A percentile compares a stretch with the other conserved stretches of the same genome.
Conservation (phyloP, 768 basidiomycete species). For the Lentinula guzmanii region DNA sequence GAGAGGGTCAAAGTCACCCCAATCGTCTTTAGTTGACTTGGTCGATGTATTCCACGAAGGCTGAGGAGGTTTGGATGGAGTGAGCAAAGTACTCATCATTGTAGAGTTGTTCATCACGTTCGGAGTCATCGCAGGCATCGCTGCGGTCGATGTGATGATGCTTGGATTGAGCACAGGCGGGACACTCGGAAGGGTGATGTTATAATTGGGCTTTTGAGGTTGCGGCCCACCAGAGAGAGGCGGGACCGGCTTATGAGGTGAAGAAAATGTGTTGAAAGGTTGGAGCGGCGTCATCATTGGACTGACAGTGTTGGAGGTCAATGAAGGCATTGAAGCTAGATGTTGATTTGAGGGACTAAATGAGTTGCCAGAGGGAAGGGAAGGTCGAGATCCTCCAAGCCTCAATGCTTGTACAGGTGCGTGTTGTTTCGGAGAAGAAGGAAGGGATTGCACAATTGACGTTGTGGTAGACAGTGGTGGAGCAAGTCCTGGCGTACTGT, state of each 20-base stretch:
- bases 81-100: slow-evolving; percentile 44
- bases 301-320: slow-evolving; percentile 31
- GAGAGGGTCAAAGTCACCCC: slow-evolving; percentile 82
- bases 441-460: slow-evolving; percentile 8
- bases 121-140: slow-evolving; percentile 17
- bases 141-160: slow-evolving; percentile 21
- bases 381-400: background rate
- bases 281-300: slow-evolving; percentile 62
- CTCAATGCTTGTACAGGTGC: slow-evolving; percentile 10
- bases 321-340: background rate
- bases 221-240: slow-evolving; percentile 9
- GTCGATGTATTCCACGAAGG: slow-evolving; percentile 41
- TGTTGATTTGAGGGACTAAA: slow-evolving; percentile 25
- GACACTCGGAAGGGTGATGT: slow-evolving; percentile 32
- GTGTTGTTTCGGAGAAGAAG: slow-evolving; percentile 10
- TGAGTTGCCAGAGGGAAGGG: background rate
- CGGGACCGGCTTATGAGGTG: background rate
- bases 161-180: background rate
- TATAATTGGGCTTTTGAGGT: slow-evolving; percentile 50
- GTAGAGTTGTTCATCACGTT: background rate
- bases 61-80: slow-evolving; percentile 59
- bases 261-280: slow-evolving; percentile 32
- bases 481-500: slow-evolving; percentile 7
- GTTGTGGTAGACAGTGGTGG: slow-evolving; percentile 12
- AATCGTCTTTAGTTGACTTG: slow-evolving; percentile 56